Evolutionary conservation across 768 basidiomycete species (phyloP).

Genomic region (Russula sp.): DNA sequence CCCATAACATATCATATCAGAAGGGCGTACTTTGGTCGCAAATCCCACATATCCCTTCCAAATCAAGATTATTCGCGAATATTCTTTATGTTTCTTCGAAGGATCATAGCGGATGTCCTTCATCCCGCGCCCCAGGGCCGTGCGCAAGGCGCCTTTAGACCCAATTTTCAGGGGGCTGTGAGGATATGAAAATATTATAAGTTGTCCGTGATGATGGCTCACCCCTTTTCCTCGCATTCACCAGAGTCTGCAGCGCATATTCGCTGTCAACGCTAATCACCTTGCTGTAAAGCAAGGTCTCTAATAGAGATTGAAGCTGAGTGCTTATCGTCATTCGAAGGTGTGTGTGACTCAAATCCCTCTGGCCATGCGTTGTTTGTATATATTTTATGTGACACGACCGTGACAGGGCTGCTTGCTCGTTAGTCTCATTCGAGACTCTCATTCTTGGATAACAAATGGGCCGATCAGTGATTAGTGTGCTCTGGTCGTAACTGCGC

Average conservation of each 20-base stretch:
- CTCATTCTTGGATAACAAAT: background rate
- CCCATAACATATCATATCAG: conserved; percentile 1
- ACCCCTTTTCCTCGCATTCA: background rate
- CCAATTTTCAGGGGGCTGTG: conserved; percentile 7
- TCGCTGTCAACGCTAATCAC: background rate
- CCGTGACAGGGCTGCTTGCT: conserved; percentile 5
- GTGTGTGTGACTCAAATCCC: background rate
- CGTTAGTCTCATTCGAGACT: background rate
- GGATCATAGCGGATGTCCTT: background rate
- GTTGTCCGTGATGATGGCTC: conserved; percentile 3
- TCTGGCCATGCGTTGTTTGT: background rate
- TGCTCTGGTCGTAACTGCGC: background rate
- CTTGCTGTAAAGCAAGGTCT: background rate
- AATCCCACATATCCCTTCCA: conserved; percentile 4
- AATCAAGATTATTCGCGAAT: conserved; percentile 4
- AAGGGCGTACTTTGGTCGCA: conserved; percentile 7
- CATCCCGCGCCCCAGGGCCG: background rate
- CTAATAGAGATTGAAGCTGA: background rate
- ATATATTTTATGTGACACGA: conserved; percentile 6
- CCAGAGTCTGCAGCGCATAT: background rate
- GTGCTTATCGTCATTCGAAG: background rate
- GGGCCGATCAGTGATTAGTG: background rate
- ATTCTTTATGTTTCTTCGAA: conserved; percentile 8
- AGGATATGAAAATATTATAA: conserved; percentile 6
- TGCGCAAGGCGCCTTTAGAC: background rate